These are phyloP conservation scores for Talaromyces wortmannii DNA, from an alignment of 495 filamentous ascomycete species.

Conservation along the genomic window DNA sequence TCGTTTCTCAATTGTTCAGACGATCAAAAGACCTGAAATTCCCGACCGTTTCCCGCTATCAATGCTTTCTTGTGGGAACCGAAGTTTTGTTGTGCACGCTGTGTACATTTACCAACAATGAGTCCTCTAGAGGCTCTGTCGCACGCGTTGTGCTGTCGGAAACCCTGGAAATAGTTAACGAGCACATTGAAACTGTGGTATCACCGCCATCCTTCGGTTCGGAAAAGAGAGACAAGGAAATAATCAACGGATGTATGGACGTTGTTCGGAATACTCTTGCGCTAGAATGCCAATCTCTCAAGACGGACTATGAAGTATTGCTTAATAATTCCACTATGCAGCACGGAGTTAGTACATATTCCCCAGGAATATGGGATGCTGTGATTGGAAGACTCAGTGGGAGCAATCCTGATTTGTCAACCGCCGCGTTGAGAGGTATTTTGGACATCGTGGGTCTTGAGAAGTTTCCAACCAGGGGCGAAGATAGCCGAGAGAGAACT, in stretches of 20 bases:
- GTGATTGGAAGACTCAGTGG: conserved; percentile 61
- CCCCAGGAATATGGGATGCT: conserved; percentile 66
- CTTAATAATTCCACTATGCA: conserved; percentile 52
- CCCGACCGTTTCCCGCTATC: conserved; percentile 32
- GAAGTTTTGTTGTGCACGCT: conserved; percentile 43
- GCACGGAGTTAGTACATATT: conserved; percentile 57
- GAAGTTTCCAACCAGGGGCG: conserved; percentile 51
- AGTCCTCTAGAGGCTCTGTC: conserved; percentile 40
- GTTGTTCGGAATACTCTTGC: conserved; percentile 65
- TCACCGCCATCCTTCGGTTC: conserved; percentile 32
- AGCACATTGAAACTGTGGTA: conserved; percentile 38
- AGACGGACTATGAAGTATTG: conserved; percentile 63
- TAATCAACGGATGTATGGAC: conserved; percentile 40
- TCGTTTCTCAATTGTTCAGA: conserved; percentile 63
- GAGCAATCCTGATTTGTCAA: conserved; percentile 58
- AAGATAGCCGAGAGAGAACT: conserved; percentile 43
- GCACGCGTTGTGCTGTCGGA: conserved; percentile 47
- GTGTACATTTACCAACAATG: conserved; percentile 42
- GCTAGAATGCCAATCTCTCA: conserved; percentile 68
- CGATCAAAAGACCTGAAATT: conserved; percentile 51
- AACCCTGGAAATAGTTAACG: conserved; percentile 42
- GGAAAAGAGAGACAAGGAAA: conserved; percentile 18
- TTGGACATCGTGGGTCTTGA: conserved; percentile 64
- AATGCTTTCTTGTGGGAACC: conserved; percentile 47
- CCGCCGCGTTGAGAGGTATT: conserved; percentile 62